Conservation (phyloP, 139 green algal genomes). For the Desmodesmus armatus region DNA sequence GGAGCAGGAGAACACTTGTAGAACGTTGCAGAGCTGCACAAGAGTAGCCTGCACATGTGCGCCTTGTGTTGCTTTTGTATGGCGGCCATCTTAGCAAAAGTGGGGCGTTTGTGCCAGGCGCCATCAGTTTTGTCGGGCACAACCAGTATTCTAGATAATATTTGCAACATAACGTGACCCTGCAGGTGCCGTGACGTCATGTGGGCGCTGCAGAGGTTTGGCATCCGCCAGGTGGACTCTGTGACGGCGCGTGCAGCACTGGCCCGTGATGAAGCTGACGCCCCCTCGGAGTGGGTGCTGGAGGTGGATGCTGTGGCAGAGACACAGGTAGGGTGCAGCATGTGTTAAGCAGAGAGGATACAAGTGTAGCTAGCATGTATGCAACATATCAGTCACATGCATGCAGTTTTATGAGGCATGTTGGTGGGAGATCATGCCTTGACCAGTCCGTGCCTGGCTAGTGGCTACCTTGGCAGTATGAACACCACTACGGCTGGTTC, state of each 20-base stretch:
- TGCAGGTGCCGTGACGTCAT: conserved; percentile 56
- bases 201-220: conserved; percentile 48
- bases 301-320: conserved; percentile 49
- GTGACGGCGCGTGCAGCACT: conserved; percentile 29
- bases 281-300: conserved; percentile 56
- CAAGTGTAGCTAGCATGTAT: too few species aligned
- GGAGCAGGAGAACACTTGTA: background rate
- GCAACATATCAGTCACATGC: too few species aligned
- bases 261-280: conserved; percentile 25
- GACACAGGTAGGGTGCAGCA: conserved; percentile 41
- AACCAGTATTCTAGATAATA: background rate
- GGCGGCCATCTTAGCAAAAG: too few species aligned
- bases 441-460: too few species aligned
- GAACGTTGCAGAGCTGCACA: background rate
- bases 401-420: too few species aligned
- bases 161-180: background rate
- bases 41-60: background rate
- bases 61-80: background rate
- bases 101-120: background rate
- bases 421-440: too few species aligned
- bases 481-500: too few species aligned
- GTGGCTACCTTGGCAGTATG: too few species aligned
- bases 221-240: conserved; percentile 20
- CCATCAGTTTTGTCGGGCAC: background rate
- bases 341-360: too few species aligned